Percentiles rank a stretch among this genome's conserved stretches.
Evolutionary conservation across 2,329 filamentous ascomycete genomes (phyloP).

Genomic region (Fusarium sp.): DNA sequence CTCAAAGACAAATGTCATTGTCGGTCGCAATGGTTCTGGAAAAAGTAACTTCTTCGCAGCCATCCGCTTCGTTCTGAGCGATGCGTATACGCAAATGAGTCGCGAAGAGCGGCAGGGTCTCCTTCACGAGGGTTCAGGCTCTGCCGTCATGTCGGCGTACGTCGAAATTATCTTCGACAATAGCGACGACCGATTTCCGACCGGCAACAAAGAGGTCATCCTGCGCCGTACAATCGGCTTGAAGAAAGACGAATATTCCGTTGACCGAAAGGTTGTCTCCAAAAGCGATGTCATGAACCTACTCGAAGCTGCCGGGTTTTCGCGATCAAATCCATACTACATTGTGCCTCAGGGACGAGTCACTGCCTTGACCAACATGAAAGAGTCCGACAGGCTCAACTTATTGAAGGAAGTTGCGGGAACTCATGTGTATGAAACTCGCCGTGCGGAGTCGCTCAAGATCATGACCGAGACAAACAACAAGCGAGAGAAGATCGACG

Average conservation of each 20-base stretch:
- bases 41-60: conserved; percentile 99
- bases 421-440: conserved; percentile 95
- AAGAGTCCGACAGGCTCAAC: conserved; percentile 89
- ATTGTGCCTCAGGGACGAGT: conserved; percentile 98
- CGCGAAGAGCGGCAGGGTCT: conserved; percentile 95
- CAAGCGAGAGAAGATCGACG: conserved; percentile 94
- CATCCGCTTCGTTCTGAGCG: conserved; percentile 97
- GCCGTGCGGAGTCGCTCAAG: conserved; percentile 90
- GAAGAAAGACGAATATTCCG: conserved; percentile 98
- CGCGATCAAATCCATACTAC: conserved; percentile 97
- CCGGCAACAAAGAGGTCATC: conserved; percentile 89
- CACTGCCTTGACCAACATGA: conserved; percentile 97
- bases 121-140: conserved; percentile 97
- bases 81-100: conserved; percentile 96
- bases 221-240: conserved; percentile 93
- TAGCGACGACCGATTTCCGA: conserved; percentile 93
- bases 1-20: conserved; percentile 96
- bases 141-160: conserved; percentile 98
- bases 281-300: conserved; percentile 95
- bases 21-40: conserved; percentile 97
- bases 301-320: conserved; percentile 95
- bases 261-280: conserved; percentile 96
- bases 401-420: conserved; percentile 98
- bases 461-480: conserved; percentile 98
- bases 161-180: conserved; percentile 99